Evolutionary conservation across 2,329 filamentous ascomycete species (phyloP), one percentile per base, ranked within the genome.

Genomic region (Cladosporium sp.): DNA sequence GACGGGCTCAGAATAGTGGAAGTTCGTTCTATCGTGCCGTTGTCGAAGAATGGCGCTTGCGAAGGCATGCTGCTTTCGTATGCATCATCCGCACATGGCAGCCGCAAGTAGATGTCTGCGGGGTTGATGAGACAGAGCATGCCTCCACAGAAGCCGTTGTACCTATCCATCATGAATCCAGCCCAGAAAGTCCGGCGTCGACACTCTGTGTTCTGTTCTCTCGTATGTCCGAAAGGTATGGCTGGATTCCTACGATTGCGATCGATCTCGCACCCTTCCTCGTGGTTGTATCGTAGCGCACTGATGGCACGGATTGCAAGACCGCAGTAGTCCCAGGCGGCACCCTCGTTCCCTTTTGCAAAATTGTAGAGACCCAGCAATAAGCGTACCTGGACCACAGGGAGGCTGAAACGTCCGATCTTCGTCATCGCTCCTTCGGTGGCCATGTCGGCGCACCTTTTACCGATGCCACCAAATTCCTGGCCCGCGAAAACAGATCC

Each of bases 181-280:
- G 82, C 80, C 85, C 85, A 90, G 62, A 88, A 85, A 0, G 84
- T 88, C 52, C 86, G 76, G 57, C 85, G 77, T 55, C 82, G 77
- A 60, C 83, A 84, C 68, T 90, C 86, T 19, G 78, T 77, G 59
- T 84, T 78, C 31, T 70, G 68, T 19, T 66, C 61, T 8, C 49
- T 49, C 3, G 61, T 61, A 16, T 69, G 52, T 2, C 52, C 59
- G 45, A 65, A 69, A 16, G 46, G 37, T 3, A 46, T 43, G 16
- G 42, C 46, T 2, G 49, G 43, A 43, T 46, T 22, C 35, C 46
- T 53, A 4, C 37, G 42, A 18, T 42, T 43, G 22, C 38, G 48
- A 6, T 40, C 34, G 13, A 50, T 50, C 52, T 45, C 13, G 51
- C 64, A 66, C 9, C 75, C 74, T 49, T 75, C 62, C 63, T 89